Evolutionary conservation across 352 stramenopile genomes (phyloP).

Genomic region (Pilasporangium apinafurcum): DNA sequence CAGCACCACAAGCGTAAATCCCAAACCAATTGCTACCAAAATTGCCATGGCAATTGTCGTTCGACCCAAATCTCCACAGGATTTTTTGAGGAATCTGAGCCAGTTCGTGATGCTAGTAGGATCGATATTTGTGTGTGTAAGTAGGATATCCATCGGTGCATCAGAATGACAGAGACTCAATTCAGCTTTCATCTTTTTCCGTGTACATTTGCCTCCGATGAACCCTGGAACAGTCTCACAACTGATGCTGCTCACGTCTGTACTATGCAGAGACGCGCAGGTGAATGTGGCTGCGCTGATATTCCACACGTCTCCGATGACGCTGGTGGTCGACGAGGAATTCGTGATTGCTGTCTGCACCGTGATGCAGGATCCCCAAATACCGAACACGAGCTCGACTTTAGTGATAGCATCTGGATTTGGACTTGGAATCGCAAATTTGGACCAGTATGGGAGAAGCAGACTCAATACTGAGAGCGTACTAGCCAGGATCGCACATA

Average conservation of each 20-base stretch:
- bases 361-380: constrained; percentile 54
- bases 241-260: constrained; percentile 20
- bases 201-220: constrained; percentile 2
- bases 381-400: constrained; percentile 37
- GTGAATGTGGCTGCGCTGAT: constrained; percentile 23
- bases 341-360: constrained; percentile 16
- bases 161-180: constrained; percentile 20
- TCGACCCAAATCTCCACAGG: constrained; percentile 25
- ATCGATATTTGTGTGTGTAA: constrained; percentile 1
- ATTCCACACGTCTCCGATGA: too few species aligned
- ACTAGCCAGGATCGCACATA: constrained; percentile 20
- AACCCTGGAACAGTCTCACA: constrained; percentile 7
- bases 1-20: constrained; percentile 17
- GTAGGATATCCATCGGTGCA: constrained; percentile 21
- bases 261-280: constrained; percentile 27
- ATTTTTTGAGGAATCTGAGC: constrained; percentile 34
- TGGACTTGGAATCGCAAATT: constrained; percentile 10
- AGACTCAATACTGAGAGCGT: constrained; percentile 27
- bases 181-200: constrained; percentile 12
- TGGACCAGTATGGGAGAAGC: constrained; percentile 53
- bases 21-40: constrained; percentile 14
- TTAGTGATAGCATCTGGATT: neutral
- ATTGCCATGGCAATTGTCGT: constrained; percentile 18
- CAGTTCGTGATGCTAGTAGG: constrained; percentile 11
- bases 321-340: too few species aligned